phyloP scores from a whole-genome alignment of 352 stramenopile genomes.

The Albugo candida region DNA sequence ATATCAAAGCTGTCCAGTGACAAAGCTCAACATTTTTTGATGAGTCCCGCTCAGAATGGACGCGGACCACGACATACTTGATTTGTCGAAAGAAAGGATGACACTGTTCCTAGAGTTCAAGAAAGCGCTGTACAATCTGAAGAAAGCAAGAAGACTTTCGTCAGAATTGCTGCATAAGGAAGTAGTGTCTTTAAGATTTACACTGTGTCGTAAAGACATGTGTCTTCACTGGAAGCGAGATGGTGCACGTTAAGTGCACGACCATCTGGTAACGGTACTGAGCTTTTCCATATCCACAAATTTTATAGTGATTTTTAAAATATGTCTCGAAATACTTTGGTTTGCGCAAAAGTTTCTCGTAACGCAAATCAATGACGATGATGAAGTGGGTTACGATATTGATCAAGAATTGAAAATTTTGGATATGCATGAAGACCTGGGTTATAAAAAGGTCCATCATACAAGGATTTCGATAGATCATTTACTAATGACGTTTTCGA shows the following conservation, averaged over 20 bases:
- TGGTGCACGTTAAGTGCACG: not conserved
- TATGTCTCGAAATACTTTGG: not conserved
- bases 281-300: not conserved
- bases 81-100: not conserved
- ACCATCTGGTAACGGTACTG: not conserved
- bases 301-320: not conserved
- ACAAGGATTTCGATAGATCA: not conserved
- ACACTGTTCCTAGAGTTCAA: slow-evolving; percentile 1
- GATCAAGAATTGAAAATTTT: too few species aligned
- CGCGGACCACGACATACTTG: not conserved
- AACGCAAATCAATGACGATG: too few species aligned
- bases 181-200: not conserved
- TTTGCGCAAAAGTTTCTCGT: not conserved
- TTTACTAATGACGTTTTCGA: not conserved
- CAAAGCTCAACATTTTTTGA: slow-evolving; percentile 3
- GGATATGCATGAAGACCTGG: not conserved
- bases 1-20: not conserved
- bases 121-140: slow-evolving; percentile 4
- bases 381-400: too few species aligned
- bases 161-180: slow-evolving; percentile 2
- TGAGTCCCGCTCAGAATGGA: not conserved
- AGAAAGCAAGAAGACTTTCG: slow-evolving; percentile 3
- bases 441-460: not conserved
- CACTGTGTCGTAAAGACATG: not conserved
- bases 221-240: not conserved